phyloP scores from a whole-genome alignment of 2,329 filamentous ascomycete species.

The Scedosporium minutisporum region DNA sequence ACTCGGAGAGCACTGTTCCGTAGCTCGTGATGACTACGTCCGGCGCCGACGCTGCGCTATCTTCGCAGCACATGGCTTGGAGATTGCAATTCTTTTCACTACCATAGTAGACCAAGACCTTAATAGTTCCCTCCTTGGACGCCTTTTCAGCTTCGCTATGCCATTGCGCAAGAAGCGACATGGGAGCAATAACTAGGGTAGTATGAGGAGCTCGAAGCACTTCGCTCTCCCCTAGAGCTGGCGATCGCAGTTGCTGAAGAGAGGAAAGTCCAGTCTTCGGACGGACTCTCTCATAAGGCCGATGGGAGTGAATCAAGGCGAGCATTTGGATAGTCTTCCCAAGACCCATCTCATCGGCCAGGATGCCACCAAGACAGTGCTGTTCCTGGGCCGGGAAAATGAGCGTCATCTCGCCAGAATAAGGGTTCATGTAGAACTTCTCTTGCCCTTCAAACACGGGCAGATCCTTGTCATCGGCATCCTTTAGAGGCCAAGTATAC shows the following conservation, averaged over 20 bases:
- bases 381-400: conserved; percentile 92
- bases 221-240: conserved; percentile 26
- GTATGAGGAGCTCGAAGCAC: conserved; percentile 71
- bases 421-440: conserved; percentile 91
- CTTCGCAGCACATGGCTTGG: conserved; percentile 64
- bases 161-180: conserved; percentile 95
- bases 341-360: conserved; percentile 95
- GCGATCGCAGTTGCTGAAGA: conserved; percentile 52
- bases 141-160: conserved; percentile 90
- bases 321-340: conserved; percentile 99
- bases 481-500: conserved; percentile 79
- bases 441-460: conserved; percentile 54
- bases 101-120: conserved; percentile 84
- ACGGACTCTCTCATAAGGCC: conserved; percentile 14
- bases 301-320: conserved; percentile 79
- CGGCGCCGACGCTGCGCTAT: conserved; percentile 66
- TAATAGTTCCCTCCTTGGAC: conserved; percentile 73
- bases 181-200: conserved; percentile 90
- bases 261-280: conserved; percentile 20
- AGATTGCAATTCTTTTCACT: conserved; percentile 73
- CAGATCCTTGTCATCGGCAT: conserved; percentile 73
- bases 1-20: conserved; percentile 84
- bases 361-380: conserved; percentile 82
- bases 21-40: conserved; percentile 94
- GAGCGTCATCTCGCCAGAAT: conserved; percentile 85